Base-by-base conservation (phyloP, 2,329 filamentous ascomycete genomes). In the Diaporthe ilicicola region DNA sequence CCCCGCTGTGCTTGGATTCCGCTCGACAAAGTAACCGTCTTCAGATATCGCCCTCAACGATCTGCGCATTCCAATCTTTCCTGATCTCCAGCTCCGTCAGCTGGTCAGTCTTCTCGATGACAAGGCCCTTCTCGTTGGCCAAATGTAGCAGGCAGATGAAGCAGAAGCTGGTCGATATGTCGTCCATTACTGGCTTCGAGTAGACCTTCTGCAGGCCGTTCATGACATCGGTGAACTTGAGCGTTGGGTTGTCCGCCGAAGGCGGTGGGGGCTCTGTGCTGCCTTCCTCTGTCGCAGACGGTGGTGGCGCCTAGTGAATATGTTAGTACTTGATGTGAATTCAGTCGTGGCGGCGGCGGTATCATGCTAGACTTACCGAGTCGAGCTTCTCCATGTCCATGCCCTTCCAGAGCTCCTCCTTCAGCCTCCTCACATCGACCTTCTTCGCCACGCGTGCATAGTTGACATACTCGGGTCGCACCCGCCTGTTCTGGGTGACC, bases 121-220 rank as follows among this genome's bases (percentile, higher is more conserved):
- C 86, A 48, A 98, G 84, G 0, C 95, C 95, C 83, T 97, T 95
- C 79, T 98, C 95, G 82, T 98, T 98, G 72, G 95, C 95, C 77
- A 98, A 80, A 82, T 98, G 95, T 74, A 98, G 84, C 70, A 97
- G 83, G 77, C 93, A 97, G 78, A 99, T 99, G 83, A 98, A 99
- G 80, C 96, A 97, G 82, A 84, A 92, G 74, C 89, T 97, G 0
- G 96, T 99, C 44, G 94, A 97, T 77, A 99, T 98, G 81, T 99
- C 96, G 72, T 92, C 91, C 90, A 99, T 93, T 72, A 91, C 90
- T 75, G 93, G 88, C 80, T 93, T 93, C 13, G 94, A 92, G 78
- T 99, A 99, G 9, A 97, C 94, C 5, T 87, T 83, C 79, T 97
- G 93, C 56, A 99, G 84, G 73, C 91, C 91, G 79, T 97, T 97